phyloP scores from a whole-genome alignment of 345 rosid genomes.

The Citrus unshiu region DNA sequence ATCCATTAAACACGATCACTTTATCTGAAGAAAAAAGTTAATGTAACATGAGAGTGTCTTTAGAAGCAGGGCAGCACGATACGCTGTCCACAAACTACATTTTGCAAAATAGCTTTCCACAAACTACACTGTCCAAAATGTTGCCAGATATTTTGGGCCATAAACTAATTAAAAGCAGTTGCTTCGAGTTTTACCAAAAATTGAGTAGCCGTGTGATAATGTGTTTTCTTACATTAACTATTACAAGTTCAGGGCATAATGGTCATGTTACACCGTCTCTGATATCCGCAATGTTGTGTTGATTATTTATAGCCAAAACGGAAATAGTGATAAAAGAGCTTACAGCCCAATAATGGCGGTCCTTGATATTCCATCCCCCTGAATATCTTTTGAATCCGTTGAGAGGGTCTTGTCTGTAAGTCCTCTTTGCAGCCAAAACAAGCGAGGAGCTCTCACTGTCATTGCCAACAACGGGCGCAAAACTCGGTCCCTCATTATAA shows the following conservation, averaged over 20 bases:
- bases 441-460: constrained; percentile 32
- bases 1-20: neutral
- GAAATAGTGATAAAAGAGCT: constrained; percentile 17
- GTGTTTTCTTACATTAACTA: too few species aligned
- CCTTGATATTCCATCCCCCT: constrained; percentile 85
- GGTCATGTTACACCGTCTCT: too few species aligned
- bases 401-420: constrained; percentile 83
- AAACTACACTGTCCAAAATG: too few species aligned
- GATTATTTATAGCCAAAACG: neutral
- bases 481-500: constrained; percentile 18
- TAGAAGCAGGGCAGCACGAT: too few species aligned
- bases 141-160: too few species aligned
- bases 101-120: too few species aligned
- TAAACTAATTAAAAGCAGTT: too few species aligned
- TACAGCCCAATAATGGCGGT: constrained; percentile 95
- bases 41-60: neutral
- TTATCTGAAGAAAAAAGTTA: neutral
- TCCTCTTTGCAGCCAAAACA: constrained; percentile 73
- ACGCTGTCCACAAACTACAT: too few species aligned
- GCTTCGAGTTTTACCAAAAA: too few species aligned
- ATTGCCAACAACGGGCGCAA: neutral
- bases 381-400: constrained; percentile 64
- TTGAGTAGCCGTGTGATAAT: too few species aligned
- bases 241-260: too few species aligned
- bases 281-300: too few species aligned